Evolutionary conservation across 1,284 basidiomycete genomes (phyloP), one percentile per base, ranked within the genome.

Genomic region (Ganoderma meredithae): DNA sequence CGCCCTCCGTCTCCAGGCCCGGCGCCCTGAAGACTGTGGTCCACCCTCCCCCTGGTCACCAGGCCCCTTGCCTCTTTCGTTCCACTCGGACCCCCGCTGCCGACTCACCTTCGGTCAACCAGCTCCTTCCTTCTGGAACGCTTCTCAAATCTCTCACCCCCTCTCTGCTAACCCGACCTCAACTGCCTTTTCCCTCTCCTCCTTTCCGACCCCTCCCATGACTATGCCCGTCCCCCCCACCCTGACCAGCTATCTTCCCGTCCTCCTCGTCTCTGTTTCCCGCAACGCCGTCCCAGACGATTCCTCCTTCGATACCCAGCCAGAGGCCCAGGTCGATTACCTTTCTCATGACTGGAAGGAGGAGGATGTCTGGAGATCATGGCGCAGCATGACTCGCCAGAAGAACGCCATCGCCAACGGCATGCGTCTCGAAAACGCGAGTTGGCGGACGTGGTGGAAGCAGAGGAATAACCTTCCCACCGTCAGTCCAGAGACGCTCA

Each of bases 391-490:
- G 96, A 99, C 97, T 61, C 90, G 95, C 72, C 95, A 96, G 85
- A 99, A 99, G 89, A 95, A 98, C 79, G 97, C 97, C 82, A 98
- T 99, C 77, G 90, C 96, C 15, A 99, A 99, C 79, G 97, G 97
- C 61, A 88, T 95, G 66, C 85, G 97, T 63, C 88, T 99, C 69
- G 98, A 99, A 85, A 99, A 99, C 78, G 98, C 98, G 4, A 95
- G 92, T 75, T 99, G 97, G 97, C 85, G 98, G 58, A 99, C 97
- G 1, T 99, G 98, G 97, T 97, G 97, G 88, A 99, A 99, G 83
- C 97, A 99, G 86, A 86, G 97, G 72, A 98, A 98, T 76, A 96
- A 97, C 73, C 88, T 99, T 68, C 95, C 94, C 83, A 99, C 97
- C 0, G 90, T 99, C 79, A 94, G 91, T 55, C 97, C 97, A 69